Evolutionary conservation across 805 yeast genomes (phyloP).

Genomic region (Ogataea wickerhamii): DNA sequence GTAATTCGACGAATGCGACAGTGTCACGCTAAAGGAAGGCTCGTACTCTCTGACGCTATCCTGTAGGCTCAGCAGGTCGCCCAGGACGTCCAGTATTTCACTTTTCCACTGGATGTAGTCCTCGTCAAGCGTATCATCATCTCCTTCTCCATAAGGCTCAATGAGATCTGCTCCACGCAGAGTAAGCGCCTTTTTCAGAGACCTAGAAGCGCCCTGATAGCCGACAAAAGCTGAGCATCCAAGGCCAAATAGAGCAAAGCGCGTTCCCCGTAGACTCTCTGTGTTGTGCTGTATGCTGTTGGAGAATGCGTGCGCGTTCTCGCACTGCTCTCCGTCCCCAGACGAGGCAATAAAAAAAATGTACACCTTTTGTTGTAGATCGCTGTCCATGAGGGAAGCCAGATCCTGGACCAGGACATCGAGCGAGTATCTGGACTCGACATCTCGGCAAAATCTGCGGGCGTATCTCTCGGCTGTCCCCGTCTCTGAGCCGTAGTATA

Average conservation of each 20-base stretch:
- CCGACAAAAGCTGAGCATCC: slow-evolving; percentile 91
- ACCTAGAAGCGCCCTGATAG: slow-evolving; percentile 74
- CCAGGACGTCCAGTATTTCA: slow-evolving; percentile 60
- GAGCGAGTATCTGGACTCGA: slow-evolving; percentile 65
- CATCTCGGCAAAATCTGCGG: slow-evolving; percentile 72
- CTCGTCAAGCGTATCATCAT: slow-evolving; percentile 90
- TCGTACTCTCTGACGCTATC: slow-evolving; percentile 61
- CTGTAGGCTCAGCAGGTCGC: slow-evolving; percentile 54
- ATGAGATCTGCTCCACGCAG: slow-evolving; percentile 58
- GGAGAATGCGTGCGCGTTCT: slow-evolving; percentile 71
- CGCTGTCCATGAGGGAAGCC: slow-evolving; percentile 72
- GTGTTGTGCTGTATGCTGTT: slow-evolving; percentile 35
- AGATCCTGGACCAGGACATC: slow-evolving; percentile 66
- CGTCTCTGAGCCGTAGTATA: slow-evolving; percentile 40
- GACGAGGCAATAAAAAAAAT: slow-evolving; percentile 80
- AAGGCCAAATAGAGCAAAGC: slow-evolving; percentile 75
- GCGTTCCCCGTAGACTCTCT: slow-evolving; percentile 46
- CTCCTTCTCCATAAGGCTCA: slow-evolving; percentile 79
- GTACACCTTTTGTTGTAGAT: slow-evolving; percentile 46
- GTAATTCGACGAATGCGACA: slow-evolving; percentile 24
- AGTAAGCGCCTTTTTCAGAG: slow-evolving; percentile 46
- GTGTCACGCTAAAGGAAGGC: slow-evolving; percentile 51
- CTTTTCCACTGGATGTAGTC: slow-evolving; percentile 90
- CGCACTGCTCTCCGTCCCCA: slow-evolving; percentile 98
- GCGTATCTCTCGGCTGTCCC: slow-evolving; percentile 13